Evolutionary conservation across 2,329 filamentous ascomycete species (phyloP).

Genomic region (Ceratocystiopsis minuta): DNA sequence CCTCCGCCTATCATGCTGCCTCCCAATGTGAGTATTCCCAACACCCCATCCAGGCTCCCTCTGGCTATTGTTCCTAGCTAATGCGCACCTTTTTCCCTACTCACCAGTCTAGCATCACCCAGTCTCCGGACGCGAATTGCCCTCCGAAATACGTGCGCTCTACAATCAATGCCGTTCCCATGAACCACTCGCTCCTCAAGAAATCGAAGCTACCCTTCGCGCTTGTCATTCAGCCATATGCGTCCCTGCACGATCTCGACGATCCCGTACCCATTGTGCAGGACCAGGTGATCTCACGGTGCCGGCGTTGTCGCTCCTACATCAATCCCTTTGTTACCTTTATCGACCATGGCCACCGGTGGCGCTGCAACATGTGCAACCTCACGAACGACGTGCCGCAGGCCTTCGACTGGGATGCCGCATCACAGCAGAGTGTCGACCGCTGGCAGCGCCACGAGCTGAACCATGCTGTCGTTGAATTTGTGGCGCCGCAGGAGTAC

Average conservation of each 20-base stretch:
- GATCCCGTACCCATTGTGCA: constrained; percentile 82
- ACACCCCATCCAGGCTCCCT: constrained; percentile 10
- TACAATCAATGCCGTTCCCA: constrained; percentile 84
- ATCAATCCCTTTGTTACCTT: constrained; percentile 97
- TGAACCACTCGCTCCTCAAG: constrained; percentile 80
- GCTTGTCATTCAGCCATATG: constrained; percentile 90
- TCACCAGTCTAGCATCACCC: constrained; percentile 64
- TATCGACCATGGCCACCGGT: constrained; percentile 88
- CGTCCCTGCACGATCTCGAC: constrained; percentile 78
- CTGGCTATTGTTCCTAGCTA: constrained; percentile 7
- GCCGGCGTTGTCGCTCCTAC: constrained; percentile 86
- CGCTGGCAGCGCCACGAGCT: constrained; percentile 83
- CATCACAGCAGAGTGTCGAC: constrained; percentile 77
- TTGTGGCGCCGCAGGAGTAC: constrained; percentile 95
- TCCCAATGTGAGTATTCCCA: constrained; percentile 51
- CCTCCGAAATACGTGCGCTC: constrained; percentile 87
- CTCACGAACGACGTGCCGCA: constrained; percentile 98
- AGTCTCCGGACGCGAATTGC: constrained; percentile 81
- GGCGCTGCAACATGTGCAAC: constrained; percentile 99
- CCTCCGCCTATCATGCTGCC: constrained; percentile 84
- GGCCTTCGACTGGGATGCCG: constrained; percentile 94
- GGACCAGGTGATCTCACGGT: constrained; percentile 93
- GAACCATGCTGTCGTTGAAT: constrained; percentile 93
- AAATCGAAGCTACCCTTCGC: constrained; percentile 94
- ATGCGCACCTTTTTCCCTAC: not conserved